Evolutionary conservation across 1,284 basidiomycete species (phyloP), one percentile per base, ranked within the genome.

Genomic region (Ganoderma boninense): DNA sequence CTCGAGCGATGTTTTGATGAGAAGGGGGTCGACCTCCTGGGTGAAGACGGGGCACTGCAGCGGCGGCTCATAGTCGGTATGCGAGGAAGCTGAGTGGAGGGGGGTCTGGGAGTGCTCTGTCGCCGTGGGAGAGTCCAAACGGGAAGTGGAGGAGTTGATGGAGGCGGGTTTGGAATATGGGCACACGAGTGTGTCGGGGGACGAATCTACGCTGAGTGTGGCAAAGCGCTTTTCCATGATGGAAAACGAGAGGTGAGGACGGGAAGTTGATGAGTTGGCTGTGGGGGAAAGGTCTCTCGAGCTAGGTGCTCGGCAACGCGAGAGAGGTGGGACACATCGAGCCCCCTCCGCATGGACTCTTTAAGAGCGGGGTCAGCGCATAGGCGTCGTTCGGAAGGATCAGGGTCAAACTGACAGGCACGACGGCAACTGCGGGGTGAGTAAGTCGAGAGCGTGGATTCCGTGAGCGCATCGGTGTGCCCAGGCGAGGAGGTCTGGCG

Each of bases 1-100:
- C 35, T 80, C 79, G 42, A 80, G 74, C 38, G 78, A 79, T n/a
- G 67, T 76, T 71, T 77, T 79, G 71, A 80, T 72, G 44, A 79
- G 72, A 4, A 77, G 69, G 7, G 78, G 78, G 67, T 80, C 79
- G 52, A 80, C 75, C 65, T 80, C 79, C 63, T 80, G 79, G 6
- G 77, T 79, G 68, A 80, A 80, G 23, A 78, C 67, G 11, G 79
- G 78, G 59, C 78, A 78, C 38, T 62, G 67, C 11, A 62, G 62
- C 18, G 69, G 65, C 42, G 69, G 49, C 2, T 67, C 69, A n/a
- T 73, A 72, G 32, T 70, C 67, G 43, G 73, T 70, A 26, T 73
- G 73, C 67, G 73, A 72, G 16, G 74, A 73, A 4, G 71, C 35
- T 11, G 75, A 73, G 4, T 72, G 73, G 29, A 76, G 69, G 11